These are phyloP conservation scores for Botrytis porri DNA, from an alignment of 2,329 filamentous ascomycete genomes.

Conservation along the genomic window DNA sequence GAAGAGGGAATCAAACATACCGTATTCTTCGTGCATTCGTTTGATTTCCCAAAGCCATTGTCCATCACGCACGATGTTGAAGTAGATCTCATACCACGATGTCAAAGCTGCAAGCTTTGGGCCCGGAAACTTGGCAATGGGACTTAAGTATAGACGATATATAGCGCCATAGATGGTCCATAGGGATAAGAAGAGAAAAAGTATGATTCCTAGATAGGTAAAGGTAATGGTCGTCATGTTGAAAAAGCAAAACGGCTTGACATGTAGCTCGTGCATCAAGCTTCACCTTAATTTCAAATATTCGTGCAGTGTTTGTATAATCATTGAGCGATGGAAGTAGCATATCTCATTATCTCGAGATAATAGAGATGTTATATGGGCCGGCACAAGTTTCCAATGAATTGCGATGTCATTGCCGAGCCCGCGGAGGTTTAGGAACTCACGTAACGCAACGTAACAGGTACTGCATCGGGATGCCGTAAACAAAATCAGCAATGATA, in stretches of 20 bases:
- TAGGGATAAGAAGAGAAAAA: not conserved
- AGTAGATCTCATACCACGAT: constrained; percentile 40
- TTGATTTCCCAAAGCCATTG: constrained; percentile 45
- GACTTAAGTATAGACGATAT: constrained; percentile 39
- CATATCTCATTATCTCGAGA: not conserved
- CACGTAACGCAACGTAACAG: not conserved
- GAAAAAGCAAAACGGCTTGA: not conserved
- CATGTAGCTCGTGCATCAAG: not conserved
- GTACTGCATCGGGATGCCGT: not conserved
- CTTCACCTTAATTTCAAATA: not conserved
- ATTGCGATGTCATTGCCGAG: not conserved
- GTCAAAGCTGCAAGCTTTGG: constrained; percentile 38
- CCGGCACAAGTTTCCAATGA: not conserved
- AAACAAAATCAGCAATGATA: not conserved
- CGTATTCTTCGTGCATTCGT: constrained; percentile 44
- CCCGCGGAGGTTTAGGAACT: not conserved
- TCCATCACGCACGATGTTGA: constrained; percentile 43
- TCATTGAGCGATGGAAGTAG: not conserved
- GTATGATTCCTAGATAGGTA: not conserved
- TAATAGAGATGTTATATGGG: not conserved
- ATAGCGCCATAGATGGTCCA: constrained; percentile 20
- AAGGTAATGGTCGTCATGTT: not conserved
- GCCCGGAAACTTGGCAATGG: constrained; percentile 38
- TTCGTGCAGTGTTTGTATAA: not conserved
- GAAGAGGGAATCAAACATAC: constrained; percentile 35